These are phyloP conservation scores for Terana coerulea DNA, from an alignment of 768 basidiomycete species.

Conservation along the genomic window DNA sequence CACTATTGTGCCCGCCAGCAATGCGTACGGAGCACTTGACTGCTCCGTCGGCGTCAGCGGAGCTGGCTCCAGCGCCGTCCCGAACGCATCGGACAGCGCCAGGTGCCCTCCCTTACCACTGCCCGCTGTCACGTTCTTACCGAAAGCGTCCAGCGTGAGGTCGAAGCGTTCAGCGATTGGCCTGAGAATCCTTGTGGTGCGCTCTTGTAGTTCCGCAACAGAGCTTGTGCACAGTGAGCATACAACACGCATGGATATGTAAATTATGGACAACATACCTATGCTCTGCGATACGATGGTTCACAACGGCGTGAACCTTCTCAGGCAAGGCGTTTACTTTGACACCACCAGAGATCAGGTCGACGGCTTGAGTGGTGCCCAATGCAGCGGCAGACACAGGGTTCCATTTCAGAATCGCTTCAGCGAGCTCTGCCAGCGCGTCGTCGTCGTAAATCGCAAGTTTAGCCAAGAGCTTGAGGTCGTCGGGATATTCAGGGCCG, in stretches of 20 bases:
- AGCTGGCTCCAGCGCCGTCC: conserved; percentile 54
- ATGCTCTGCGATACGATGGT: conserved; percentile 57
- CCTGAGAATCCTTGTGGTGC: conserved; percentile 33
- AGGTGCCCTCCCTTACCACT: conserved; percentile 26
- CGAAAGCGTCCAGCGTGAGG: conserved; percentile 59
- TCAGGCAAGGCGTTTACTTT: conserved; percentile 76
- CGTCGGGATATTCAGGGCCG: conserved; percentile 47
- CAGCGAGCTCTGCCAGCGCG: conserved; percentile 49
- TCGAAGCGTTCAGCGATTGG: conserved; percentile 50
- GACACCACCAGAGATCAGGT: conserved; percentile 42
- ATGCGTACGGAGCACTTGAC: conserved; percentile 24
- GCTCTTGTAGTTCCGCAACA: conserved; percentile 18
- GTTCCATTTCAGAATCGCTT: conserved; percentile 34
- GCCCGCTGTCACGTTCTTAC: conserved; percentile 34
- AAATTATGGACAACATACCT: conserved; percentile 15
- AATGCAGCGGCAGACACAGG: conserved; percentile 30
- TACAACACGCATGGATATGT: conserved; percentile 12
- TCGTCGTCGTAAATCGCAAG: conserved; percentile 45
- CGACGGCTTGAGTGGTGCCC: conserved; percentile 76
- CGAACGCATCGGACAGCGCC: conserved; percentile 43
- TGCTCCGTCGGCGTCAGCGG: conserved; percentile 45
- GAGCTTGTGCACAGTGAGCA: conserved; percentile 15
- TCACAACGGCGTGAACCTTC: conserved; percentile 61
- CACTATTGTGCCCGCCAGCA: conserved; percentile 33
- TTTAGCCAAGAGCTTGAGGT: conserved; percentile 46